A percentile compares a stretch with the other conserved stretches of the same genome.
These are phyloP conservation scores for Sarcomyxa edulis DNA, from an alignment of 768 basidiomycete species.

Conservation along the genomic window DNA sequence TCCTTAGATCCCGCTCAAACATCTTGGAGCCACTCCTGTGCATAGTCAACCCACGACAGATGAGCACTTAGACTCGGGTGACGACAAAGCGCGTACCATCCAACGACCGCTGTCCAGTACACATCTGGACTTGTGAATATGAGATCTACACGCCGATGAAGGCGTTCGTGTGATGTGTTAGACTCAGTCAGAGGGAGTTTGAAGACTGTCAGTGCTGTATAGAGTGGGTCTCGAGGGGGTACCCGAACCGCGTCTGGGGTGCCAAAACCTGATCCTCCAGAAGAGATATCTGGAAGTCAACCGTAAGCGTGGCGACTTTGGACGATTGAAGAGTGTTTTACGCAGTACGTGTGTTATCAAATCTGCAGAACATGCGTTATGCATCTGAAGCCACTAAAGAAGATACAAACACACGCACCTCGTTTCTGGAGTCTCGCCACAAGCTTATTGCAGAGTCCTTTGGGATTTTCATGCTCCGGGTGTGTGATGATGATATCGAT, in stretches of 20 bases:
- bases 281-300: background rate
- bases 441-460: constrained; percentile 57
- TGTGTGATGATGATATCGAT: constrained; percentile 89
- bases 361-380: constrained; percentile 30
- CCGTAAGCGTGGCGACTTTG: background rate
- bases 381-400: background rate
- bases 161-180: constrained; percentile 23
- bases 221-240: constrained; percentile 73
- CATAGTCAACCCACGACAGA: background rate
- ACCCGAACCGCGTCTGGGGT: constrained; percentile 47
- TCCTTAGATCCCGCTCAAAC: constrained; percentile 82
- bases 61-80: background rate
- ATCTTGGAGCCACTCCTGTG: constrained; percentile 81
- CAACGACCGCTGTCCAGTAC: constrained; percentile 87
- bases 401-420: constrained; percentile 33
- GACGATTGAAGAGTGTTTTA: constrained; percentile 30
- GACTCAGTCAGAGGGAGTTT: constrained; percentile 37
- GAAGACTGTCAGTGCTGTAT: constrained; percentile 83
- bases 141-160: constrained; percentile 74
- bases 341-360: constrained; percentile 83
- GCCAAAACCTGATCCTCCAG: constrained; percentile 61
- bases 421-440: constrained; percentile 49
- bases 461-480: constrained; percentile 46
- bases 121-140: constrained; percentile 73
- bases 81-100: constrained; percentile 52